Evolutionary conservation across 345 rosid genomes (phyloP), one percentile per base, ranked within the genome.

Genomic region (Eucalyptus camaldulensis): DNA sequence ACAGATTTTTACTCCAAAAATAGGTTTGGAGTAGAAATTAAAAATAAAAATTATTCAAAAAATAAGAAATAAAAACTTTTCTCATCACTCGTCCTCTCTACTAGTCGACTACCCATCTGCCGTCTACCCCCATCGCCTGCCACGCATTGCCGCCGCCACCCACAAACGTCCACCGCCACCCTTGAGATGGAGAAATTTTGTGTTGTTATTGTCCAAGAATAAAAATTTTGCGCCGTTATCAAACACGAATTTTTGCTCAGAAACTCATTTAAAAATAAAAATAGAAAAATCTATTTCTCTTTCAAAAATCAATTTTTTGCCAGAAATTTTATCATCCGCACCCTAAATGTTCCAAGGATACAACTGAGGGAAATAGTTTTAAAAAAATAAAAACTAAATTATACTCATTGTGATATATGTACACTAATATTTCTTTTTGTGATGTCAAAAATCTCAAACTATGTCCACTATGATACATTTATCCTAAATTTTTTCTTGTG

Each of bases 1-100:
- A 17, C 0, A 3, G 4, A 53, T 53, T 53, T 53, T 0, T 53
- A 19, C 4, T 17, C 0, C 0, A 19, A 0, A 53, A 19, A 8
- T 53, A 19, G 0, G 1, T 53, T 53, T 19, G 0, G 0, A 53
- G 19, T 2, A 53, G 0, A 53, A 19, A 21, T 53, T 0, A 21
- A 0, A 53, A 53, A 0, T 53, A 53, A 53, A 1, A 53, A 53
- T 53, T 53, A 0, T 53, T 53, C 5, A 0, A 21, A 0, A 19
- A 8, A 53, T 53, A 21, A 53, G 5, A 53, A 53, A 53, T 19
- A 53, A 53, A 19, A 53, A 4, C 0, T 19, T 0, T 21, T 53
- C 25, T 8, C 58, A 53, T 53, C 58, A 53, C 25, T 21, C 0
- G 0, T 8, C 2, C 0, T 53, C 5, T 53, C 10, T 53, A 53